Evolutionary conservation across 768 basidiomycete genomes (phyloP), one percentile per base, ranked within the genome.

Genomic region (Galerina marginata): DNA sequence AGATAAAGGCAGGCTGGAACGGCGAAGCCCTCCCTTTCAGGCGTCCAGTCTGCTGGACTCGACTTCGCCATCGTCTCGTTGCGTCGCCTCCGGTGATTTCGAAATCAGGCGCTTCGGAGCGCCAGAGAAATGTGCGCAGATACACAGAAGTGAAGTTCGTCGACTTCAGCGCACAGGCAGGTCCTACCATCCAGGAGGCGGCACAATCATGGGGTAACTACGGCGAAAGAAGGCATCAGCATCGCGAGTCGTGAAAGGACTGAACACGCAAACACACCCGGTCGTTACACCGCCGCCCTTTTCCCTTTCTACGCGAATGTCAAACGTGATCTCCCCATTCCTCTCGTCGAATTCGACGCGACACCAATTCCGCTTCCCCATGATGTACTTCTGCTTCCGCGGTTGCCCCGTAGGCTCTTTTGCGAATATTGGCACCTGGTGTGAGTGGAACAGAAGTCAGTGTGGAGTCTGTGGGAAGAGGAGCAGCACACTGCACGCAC

Each of bases 301-400:
- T 64, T 81, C 79, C 65, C 84, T 91, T 74, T 99, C 96, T 9
- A 98, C 87, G 1, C 91, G 85, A 67, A 98, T 86, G 65, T 94
- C 91, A 63, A 92, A 98, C 7, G 84, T 74, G 65, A 98, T 67
- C 5, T 91, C 89, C 0, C 89, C 88, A 5, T 83, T 82, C 2
- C 67, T 53, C 12, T 72, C 67, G 45, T 91, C 84, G 78, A 84
- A 88, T 36, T 81, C 75, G 7, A 92, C 86, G 39, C 82, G 81
- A 68, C 91, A 91, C 88, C 93, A 99, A 72, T 98, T 98, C 39
- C 96, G 84, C 56, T 86, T 79, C 2, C 92, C 93, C 88, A 95
- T 95, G 58, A 97, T 88, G 67, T 83, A 88, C 67, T 87, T 91
- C 56, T 88, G 86, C 71, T 92, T 93, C 39, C 90, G 83, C n/a